Evolutionary conservation across 257 asterid species (phyloP), one percentile per base, ranked within the genome.

Genomic region (Penstemon newberryi): DNA sequence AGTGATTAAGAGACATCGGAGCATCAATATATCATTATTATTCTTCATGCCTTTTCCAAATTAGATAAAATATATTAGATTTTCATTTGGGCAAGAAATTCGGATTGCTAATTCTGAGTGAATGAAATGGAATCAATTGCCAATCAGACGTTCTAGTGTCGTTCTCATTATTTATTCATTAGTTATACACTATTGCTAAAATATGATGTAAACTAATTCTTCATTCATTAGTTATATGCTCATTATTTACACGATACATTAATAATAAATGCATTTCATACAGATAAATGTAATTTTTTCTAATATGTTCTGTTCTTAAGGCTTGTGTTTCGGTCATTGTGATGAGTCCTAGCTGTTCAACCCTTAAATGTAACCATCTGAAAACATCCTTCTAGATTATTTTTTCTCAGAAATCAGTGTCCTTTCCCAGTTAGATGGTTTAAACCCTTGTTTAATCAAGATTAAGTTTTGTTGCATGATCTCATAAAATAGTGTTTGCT

Each of bases 291-390:
- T 7, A 40, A 37, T 57, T 36, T 46, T 25, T 8, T 25, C 45
- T 57, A 25, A 56, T 39, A 11, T 19, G 5, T 65, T 56, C n/a
- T 57, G 15, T 67, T 43, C 54, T 58, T 45, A 36, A 41, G 60
- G 42, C 61, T 60, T 56, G 71, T 45, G 33, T 54, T 62, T 7
- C 4, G 15, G 13, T 44, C 38, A 37, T 8, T 56, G 33, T 13
- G 9, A 9, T 45, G 42, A 12, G 57, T 18, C 59, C 46, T 8
- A 25, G 55, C 4, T 60, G 38, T 12, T 66, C 13, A 60, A 51
- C 41, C 51, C 38, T 56, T 18, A 40, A 71, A 63, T 25, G 2
- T 25, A 25, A 7, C 25, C 60, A 42, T 37, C 33, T 25, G 33
- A 25, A 25, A 25, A 25, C 2, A 15, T 8, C 13, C 13, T 49